Percentiles rank a stretch among this genome's conserved stretches.
These are phyloP conservation scores for Talaromyces borbonicus DNA, from an alignment of 495 filamentous ascomycete genomes.

Conservation along the genomic window DNA sequence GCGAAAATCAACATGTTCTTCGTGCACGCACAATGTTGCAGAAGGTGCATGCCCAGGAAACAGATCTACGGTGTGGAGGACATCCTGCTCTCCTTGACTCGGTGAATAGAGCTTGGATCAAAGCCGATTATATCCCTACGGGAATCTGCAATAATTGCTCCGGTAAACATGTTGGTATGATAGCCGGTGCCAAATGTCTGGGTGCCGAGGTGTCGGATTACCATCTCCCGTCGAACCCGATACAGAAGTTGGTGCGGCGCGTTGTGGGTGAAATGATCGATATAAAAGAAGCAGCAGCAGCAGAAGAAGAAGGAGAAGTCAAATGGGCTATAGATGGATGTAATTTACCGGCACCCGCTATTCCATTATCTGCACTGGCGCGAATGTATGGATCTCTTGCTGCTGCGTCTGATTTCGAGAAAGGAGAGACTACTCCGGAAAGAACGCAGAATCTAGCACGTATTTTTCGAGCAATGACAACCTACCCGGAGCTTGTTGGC, in stretches of 20 bases:
- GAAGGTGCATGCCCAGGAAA: slow-evolving; percentile 14
- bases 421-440: neutral
- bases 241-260: slow-evolving; percentile 22
- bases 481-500: slow-evolving; percentile 23
- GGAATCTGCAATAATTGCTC: slow-evolving; percentile 29
- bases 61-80: slow-evolving; percentile 27
- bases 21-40: slow-evolving; percentile 24
- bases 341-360: slow-evolving; percentile 28
- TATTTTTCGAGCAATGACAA: slow-evolving; percentile 26
- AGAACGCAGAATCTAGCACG: slow-evolving; percentile 11
- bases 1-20: slow-evolving; percentile 27
- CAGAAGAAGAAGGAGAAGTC: slow-evolving; percentile 10
- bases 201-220: slow-evolving; percentile 18
- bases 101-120: slow-evolving; percentile 27
- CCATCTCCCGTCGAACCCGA: slow-evolving; percentile 18
- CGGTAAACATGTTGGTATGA: slow-evolving; percentile 32
- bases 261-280: slow-evolving; percentile 21
- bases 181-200: slow-evolving; percentile 24
- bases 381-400: slow-evolving; percentile 23
- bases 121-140: slow-evolving; percentile 23
- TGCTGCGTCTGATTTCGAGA: slow-evolving; percentile 10
- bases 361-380: slow-evolving; percentile 16
- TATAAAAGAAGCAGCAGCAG: slow-evolving; percentile 6
- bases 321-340: slow-evolving; percentile 31
- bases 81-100: slow-evolving; percentile 21